A percentile compares a stretch with the other conserved stretches of the same genome.
phyloP scores from a whole-genome alignment of 257 asterid genomes.

The Solanum piurae region DNA sequence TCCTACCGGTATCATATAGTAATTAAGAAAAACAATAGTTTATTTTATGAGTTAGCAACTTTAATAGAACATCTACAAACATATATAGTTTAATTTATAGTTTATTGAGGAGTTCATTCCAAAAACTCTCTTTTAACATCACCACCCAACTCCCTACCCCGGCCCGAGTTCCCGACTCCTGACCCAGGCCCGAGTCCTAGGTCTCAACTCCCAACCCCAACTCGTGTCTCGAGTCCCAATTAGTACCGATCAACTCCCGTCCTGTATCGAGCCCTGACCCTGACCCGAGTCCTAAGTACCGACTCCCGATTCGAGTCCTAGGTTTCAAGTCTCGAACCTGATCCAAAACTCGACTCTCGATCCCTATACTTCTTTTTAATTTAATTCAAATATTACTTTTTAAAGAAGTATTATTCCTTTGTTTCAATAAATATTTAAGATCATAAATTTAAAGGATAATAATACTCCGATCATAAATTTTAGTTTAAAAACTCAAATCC shows the following conservation, averaged over 20 bases:
- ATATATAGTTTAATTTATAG: background rate
- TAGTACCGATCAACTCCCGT: background rate
- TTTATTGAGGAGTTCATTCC: background rate
- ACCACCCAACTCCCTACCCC: background rate
- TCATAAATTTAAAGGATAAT: no score
- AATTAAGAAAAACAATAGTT: no score
- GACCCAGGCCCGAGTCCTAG: background rate
- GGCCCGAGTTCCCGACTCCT: background rate
- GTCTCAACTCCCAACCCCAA: background rate
- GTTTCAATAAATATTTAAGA: no score
- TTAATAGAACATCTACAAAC: background rate
- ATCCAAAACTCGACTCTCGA: background rate
- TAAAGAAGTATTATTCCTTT: background rate
- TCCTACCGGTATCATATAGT: background rate
- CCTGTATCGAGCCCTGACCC: background rate
- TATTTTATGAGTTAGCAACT: background rate
- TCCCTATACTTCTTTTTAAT: background rate
- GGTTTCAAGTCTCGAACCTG: background rate
- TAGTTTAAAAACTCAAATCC: background rate
- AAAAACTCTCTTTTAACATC: background rate
- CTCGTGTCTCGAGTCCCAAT: background rate
- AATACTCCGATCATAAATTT: no score
- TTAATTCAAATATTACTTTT: background rate
- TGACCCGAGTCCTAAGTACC: background rate
- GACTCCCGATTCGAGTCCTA: no score